A percentile compares a stretch with the other conserved stretches of the same genome.
Conservation (phyloP, 768 basidiomycete genomes). For the Lentinula sp. region DNA sequence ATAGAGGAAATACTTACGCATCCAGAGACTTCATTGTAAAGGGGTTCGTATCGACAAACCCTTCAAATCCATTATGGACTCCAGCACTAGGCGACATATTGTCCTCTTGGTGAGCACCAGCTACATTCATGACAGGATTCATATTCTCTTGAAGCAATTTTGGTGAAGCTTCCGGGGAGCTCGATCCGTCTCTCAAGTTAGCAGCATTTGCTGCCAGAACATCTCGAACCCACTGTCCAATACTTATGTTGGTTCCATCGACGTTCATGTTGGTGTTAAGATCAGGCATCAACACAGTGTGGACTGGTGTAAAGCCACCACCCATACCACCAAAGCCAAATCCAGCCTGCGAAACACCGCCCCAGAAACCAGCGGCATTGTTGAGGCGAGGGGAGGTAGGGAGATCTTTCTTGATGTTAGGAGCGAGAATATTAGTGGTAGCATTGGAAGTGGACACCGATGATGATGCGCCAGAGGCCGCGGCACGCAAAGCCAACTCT, state of each 20-base stretch:
- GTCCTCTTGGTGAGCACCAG: not conserved
- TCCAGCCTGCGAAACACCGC: constrained; percentile 36
- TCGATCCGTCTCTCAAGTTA: constrained; percentile 2
- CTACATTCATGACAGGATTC: constrained; percentile 61
- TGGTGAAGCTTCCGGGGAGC: constrained; percentile 15
- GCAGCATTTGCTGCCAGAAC: constrained; percentile 5
- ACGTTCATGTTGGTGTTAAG: constrained; percentile 26
- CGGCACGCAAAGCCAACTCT: constrained; percentile 17
- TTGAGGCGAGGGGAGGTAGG: constrained; percentile 54
- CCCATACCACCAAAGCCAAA: constrained; percentile 19
- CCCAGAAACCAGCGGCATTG: constrained; percentile 68
- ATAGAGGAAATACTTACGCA: constrained; percentile 40
- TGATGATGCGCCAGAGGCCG: constrained; percentile 15
- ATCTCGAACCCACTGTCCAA: constrained; percentile 7
- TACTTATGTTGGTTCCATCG: not conserved
- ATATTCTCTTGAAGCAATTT: constrained; percentile 64
- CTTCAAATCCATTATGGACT: constrained; percentile 48
- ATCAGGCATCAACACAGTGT: constrained; percentile 79
- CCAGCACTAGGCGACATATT: not conserved
- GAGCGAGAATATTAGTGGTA: constrained; percentile 27
- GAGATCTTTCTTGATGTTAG: constrained; percentile 77
- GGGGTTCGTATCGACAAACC: constrained; percentile 73
- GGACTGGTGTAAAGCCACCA: constrained; percentile 80
- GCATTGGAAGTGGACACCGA: constrained; percentile 11
- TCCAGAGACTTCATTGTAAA: constrained; percentile 88